Conservation (phyloP, 2,329 filamentous ascomycete genomes). For the Penicillium digitatum region DNA sequence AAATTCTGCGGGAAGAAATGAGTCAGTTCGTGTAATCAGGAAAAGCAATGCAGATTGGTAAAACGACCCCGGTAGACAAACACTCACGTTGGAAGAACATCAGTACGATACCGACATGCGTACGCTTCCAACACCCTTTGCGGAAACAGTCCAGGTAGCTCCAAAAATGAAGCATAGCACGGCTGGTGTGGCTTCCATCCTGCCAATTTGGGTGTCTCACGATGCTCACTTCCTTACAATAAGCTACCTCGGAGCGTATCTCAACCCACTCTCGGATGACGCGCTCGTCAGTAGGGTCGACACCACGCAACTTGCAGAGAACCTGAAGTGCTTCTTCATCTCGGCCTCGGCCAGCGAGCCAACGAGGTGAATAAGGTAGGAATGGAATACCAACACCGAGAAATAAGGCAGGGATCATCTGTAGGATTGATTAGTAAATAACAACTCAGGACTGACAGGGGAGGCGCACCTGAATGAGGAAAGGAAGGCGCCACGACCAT, state of each 20-base stretch:
- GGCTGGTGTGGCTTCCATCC: background rate
- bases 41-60: background rate
- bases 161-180: constrained; percentile 8
- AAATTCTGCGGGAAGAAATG: constrained; percentile 45
- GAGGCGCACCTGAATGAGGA: constrained; percentile 1
- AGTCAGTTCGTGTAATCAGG: constrained; percentile 24
- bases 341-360: constrained; percentile 42
- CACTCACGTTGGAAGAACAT: constrained; percentile 43
- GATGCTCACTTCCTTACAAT: constrained; percentile 44
- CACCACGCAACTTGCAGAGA: constrained; percentile 40
- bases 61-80: background rate
- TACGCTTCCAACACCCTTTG: constrained; percentile 45
- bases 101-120: constrained; percentile 43
- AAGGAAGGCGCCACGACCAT: constrained; percentile 29
- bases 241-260: constrained; percentile 48
- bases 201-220: constrained; percentile 3
- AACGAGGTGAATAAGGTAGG: constrained; percentile 46
- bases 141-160: constrained; percentile 42
- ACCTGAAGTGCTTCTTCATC: constrained; percentile 40
- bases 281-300: constrained; percentile 43
- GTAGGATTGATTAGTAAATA: constrained; percentile 42
- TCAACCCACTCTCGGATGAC: constrained; percentile 49
- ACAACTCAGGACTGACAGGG: rapidly evolving
- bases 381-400: constrained; percentile 45
- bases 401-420: constrained; percentile 43